These are phyloP conservation scores for Cymbidium sinense DNA, from an alignment of 106 monocot species.

Conservation along the genomic window DNA sequence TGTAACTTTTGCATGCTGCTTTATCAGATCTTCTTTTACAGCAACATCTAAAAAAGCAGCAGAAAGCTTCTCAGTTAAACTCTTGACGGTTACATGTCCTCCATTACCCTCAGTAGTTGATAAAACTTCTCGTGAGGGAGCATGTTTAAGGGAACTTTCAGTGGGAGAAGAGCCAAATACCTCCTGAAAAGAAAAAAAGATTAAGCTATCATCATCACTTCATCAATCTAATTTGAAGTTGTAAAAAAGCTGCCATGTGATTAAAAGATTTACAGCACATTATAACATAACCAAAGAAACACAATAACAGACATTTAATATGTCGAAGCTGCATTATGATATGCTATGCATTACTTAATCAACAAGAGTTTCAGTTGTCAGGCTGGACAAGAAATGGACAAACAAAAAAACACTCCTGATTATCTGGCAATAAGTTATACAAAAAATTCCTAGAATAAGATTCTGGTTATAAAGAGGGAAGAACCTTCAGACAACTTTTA, in stretches of 20 bases:
- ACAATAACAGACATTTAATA: neutral
- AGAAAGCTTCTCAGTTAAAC: conserved; percentile 46
- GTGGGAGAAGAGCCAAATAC: conserved; percentile 15
- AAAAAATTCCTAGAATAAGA: neutral
- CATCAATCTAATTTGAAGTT: neutral
- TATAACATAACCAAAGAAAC: neutral
- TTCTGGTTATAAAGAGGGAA: neutral
- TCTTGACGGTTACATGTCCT: conserved; percentile 23
- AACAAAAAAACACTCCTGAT: no score
- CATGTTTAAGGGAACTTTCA: conserved; percentile 17
- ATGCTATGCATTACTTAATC: neutral
- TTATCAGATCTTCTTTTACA: conserved; percentile 50
- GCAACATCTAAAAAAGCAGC: conserved; percentile 36
- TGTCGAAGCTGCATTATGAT: neutral
- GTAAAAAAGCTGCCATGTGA: no score
- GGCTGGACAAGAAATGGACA: no score
- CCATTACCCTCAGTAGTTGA: conserved; percentile 22
- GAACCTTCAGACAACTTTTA: neutral
- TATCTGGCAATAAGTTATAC: neutral
- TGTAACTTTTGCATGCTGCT: conserved; percentile 67
- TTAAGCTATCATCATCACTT: neutral
- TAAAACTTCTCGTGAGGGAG: conserved; percentile 30
- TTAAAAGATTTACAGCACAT: no score
- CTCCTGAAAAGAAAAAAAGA: neutral
- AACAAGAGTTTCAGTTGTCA: neutral